Base-by-base conservation (phyloP, 176 grass and related monocot genomes). In the Oryza nivara region DNA sequence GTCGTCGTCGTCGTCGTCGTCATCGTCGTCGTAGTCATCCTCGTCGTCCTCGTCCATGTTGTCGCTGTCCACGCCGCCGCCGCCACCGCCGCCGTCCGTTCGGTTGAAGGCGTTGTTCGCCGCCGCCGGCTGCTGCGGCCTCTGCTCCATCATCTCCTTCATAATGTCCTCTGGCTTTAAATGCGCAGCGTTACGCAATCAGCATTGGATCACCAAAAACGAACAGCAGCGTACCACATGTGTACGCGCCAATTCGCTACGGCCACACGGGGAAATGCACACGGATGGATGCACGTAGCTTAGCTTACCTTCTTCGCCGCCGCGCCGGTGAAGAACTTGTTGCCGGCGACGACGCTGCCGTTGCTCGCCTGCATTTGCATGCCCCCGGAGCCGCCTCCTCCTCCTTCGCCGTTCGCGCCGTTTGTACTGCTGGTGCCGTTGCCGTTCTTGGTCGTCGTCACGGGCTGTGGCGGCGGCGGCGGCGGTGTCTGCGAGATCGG, bases 111-210 rank as follows among this genome's bases (percentile, higher is more conserved):
- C 86, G n/a, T 88, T 85, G 83, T 82, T 75, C 71, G 60, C 65
- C 70, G 76, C 75, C 72, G 85, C 76, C 86, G 72, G 15, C 15
- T 3, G 15, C 52, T 76, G 92, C 58, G 60, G 80, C 58, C 85
- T 81, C 73, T 87, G 89, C 65, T 87, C 84, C 88, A 92, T 91
- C 85, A 86, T 82, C 89, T 92, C 91, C 89, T 92, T 94, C 96
- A 94, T 88, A 63, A 96, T 94, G 89, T 89, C 86, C 83, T 94
- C 97, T 94, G 88, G 88, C 97, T 99, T 94, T 94, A 94, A 92
- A 90, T 90, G 86, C 77, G 47, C 82, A 85, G 80, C 67, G 78
- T 85, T 86, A 76, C 87, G 77, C 76, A 85, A 87, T 84, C 83
- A 92, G 70, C 72, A 94, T 94, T 87, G 81, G 84, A 92, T 88